Evolutionary conservation across 352 stramenopile genomes (phyloP).

Genomic region (Pythium aquatile): DNA sequence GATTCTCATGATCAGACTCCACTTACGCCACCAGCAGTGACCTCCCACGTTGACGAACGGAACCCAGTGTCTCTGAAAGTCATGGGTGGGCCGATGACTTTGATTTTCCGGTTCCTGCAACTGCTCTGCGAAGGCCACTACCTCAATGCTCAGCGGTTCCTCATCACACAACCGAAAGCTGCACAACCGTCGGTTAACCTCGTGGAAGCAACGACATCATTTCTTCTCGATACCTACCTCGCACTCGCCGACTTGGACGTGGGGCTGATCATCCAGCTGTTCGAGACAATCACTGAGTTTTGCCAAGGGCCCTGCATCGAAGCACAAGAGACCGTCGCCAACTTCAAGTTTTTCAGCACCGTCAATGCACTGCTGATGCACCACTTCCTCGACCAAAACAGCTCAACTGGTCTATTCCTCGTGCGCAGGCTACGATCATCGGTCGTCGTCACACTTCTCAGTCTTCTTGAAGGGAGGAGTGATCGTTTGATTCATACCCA

Average conservation of each 20-base stretch:
- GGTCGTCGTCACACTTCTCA: constrained; percentile 62
- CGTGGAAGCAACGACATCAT: constrained; percentile 63
- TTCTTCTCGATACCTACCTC: constrained; percentile 63
- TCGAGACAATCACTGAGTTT: constrained; percentile 77
- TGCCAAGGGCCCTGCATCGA: constrained; percentile 75
- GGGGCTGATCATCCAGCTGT: constrained; percentile 60
- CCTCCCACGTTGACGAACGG: neutral
- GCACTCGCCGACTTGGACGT: constrained; percentile 49
- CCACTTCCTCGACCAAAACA: constrained; percentile 39
- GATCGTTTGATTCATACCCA: constrained; percentile 57
- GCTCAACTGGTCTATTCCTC: constrained; percentile 11
- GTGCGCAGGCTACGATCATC: constrained; percentile 45
- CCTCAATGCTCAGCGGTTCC: constrained; percentile 52
- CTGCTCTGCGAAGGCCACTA: constrained; percentile 75
- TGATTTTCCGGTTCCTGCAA: constrained; percentile 72
- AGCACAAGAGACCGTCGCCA: constrained; percentile 68
- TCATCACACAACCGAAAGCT: constrained; percentile 44
- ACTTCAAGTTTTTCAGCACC: constrained; percentile 75
- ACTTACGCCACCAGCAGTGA: neutral
- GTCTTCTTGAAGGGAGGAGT: constrained; percentile 58
- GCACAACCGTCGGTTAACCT: constrained; percentile 40
- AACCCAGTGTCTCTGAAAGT: constrained; percentile 5
- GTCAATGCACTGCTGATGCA: constrained; percentile 70
- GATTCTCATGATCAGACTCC: neutral
- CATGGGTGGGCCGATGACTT: constrained; percentile 33